Percentiles rank a stretch among this genome's conserved stretches.
phyloP scores from a whole-genome alignment of 352 stramenopile genomes.

The Pythium aphanidermatum region DNA sequence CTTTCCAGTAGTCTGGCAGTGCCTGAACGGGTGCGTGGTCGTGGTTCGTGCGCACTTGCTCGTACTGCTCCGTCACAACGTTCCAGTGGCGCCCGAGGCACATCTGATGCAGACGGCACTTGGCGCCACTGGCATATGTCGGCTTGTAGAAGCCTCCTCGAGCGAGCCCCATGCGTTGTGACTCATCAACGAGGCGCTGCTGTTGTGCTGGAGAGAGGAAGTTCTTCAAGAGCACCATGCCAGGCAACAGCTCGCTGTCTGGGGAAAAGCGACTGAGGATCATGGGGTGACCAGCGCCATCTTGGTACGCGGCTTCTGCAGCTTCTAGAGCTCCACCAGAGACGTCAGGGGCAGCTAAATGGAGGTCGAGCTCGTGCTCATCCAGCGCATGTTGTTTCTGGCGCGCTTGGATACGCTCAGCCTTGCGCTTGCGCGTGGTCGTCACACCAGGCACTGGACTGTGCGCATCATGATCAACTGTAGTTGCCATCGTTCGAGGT shows the following conservation, averaged over 20 bases:
- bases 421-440: conserved; percentile 34
- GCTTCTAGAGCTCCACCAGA: not conserved
- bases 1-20: conserved; percentile 29
- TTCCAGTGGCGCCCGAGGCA: conserved; percentile 69
- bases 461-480: too few species aligned
- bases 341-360: conserved; percentile 19
- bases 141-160: conserved; percentile 57
- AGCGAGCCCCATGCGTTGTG: conserved; percentile 34
- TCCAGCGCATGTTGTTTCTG: conserved; percentile 40
- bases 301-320: conserved; percentile 4
- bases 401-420: conserved; percentile 35
- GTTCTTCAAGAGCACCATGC: conserved; percentile 56
- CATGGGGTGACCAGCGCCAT: not conserved
- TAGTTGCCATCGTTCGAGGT: too few species aligned
- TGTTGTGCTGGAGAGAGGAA: conserved; percentile 47
- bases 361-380: conserved; percentile 62
- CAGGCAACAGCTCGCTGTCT: conserved; percentile 33
- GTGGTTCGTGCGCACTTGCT: conserved; percentile 45
- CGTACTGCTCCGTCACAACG: conserved; percentile 63
- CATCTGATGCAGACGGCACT: conserved; percentile 71
- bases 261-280: conserved; percentile 9
- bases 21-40: conserved; percentile 30
- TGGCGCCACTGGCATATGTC: conserved; percentile 61
- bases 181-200: conserved; percentile 49
- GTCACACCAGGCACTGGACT: too few species aligned